Base-by-base conservation (phyloP, 2,329 filamentous ascomycete species). In the Rutstroemia sp. region DNA sequence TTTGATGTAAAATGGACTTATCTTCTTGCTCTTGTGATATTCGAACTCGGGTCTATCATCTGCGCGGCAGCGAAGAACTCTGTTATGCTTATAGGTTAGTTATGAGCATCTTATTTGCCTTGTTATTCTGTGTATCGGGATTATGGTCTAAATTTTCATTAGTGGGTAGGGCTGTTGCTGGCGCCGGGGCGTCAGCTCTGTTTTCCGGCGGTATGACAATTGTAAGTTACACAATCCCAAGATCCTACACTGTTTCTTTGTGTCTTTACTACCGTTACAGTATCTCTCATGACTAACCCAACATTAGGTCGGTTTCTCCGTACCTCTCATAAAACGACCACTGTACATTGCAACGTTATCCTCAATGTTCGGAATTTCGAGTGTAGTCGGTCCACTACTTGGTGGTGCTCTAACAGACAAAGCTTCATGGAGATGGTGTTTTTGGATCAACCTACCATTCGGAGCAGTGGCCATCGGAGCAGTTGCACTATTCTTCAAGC, bases 401-500 rank as follows among this genome's bases (percentile, higher is more conserved):
- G 72, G 72, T 25, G 72, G 72, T 25, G 66, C 65, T 21, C 69
- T 73, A 17, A 72, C 69, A 0, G 65, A 72, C 54, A 68, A 70
- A 0, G 71, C 75, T 0, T 68, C 72, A 0, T 68, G 76, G 58
- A 63, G 70, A 17, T 75, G 74, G 65, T 69, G 66, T 45, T 69
- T 69, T 47, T 69, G 65, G 64, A 78, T 77, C 61, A 48, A 58
- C 5, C 73, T 71, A 60, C 62, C 75, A 0, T 70, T 76, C 38
- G 74, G 75, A 5, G 73, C 67, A 30, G 58, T 72, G 4, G 68
- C 72, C 3, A 66, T 71, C 10, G 60, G 67, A 27, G 68, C 76
- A 17, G 57, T 75, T 7, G 61, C 73, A 58, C 65, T 71, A 45
- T 75, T 77, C 60, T 78, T 79, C 68, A 69, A 72, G 57, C 72